Conservation (phyloP, 2,329 filamentous ascomycete genomes). For the Conoideocrella luteorostrata region DNA sequence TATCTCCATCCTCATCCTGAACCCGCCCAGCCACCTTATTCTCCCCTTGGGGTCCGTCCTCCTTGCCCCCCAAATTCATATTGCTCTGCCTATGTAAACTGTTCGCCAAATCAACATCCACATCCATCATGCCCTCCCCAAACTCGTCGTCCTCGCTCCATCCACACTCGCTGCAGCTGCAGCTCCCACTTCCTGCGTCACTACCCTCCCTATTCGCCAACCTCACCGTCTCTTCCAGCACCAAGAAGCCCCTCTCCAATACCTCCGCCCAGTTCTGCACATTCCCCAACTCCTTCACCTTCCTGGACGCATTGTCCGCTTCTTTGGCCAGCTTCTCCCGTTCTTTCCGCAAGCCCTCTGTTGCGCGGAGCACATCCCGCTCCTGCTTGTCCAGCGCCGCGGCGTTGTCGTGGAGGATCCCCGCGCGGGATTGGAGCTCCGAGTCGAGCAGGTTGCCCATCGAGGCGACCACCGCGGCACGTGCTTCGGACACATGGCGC, state of each 20-base stretch:
- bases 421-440: slow-evolving; percentile 61
- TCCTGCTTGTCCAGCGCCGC: slow-evolving; percentile 61
- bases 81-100: slow-evolving; percentile 7
- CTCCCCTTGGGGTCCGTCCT: no score
- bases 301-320: slow-evolving; percentile 54
- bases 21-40: slow-evolving; percentile 7
- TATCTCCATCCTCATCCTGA: slow-evolving; percentile 12
- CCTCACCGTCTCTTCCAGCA: slow-evolving; percentile 58
- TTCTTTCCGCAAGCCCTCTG: slow-evolving; percentile 54
- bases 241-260: slow-evolving; percentile 60
- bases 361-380: slow-evolving; percentile 54
- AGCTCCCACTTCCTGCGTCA: slow-evolving; percentile 19
- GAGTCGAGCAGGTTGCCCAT: slow-evolving; percentile 65
- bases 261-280: slow-evolving; percentile 86
- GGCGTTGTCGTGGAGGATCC: slow-evolving; percentile 63
- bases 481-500: slow-evolving; percentile 49
- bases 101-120: slow-evolving; percentile 11
- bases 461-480: slow-evolving; percentile 52
- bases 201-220: slow-evolving; percentile 37
- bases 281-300: slow-evolving; percentile 72
- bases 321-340: slow-evolving; percentile 59
- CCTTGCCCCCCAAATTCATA: slow-evolving; percentile 5
- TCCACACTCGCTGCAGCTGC: slow-evolving; percentile 34
- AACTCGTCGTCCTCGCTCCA: slow-evolving; percentile 15
- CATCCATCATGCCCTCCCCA: slow-evolving; percentile 16